These are phyloP conservation scores for Solanum chilense DNA, from an alignment of 257 asterid genomes.

Conservation along the genomic window DNA sequence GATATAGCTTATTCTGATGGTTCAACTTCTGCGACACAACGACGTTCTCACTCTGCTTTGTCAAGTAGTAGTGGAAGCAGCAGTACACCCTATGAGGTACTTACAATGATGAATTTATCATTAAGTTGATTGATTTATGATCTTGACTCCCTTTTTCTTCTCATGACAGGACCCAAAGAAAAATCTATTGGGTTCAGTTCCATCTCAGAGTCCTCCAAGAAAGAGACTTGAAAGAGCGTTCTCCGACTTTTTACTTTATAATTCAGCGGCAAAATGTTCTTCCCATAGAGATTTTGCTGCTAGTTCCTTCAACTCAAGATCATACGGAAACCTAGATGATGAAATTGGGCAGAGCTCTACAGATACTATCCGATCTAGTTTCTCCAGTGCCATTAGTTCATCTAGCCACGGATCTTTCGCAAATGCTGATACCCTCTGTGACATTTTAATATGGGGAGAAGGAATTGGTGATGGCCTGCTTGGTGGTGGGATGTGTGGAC, in stretches of 20 bases:
- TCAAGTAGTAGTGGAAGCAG: conserved; percentile 34
- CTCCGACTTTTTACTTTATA: conserved; percentile 36
- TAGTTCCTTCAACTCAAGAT: conserved; percentile 23
- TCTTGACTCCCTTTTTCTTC: conserved; percentile 4
- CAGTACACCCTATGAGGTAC: conserved; percentile 39
- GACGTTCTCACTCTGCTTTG: conserved; percentile 22
- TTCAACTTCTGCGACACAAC: conserved; percentile 33
- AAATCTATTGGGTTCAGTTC: conserved; percentile 10
- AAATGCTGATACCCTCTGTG: conserved; percentile 31
- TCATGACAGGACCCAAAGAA: conserved; percentile 29
- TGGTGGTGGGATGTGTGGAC: conserved; percentile 27
- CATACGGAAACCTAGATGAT: conserved; percentile 16
- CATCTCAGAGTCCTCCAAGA: conserved; percentile 32
- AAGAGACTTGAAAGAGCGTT: conserved; percentile 47
- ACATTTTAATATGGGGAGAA: conserved; percentile 62
- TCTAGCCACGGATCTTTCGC: conserved; percentile 43
- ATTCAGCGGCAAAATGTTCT: conserved; percentile 18
- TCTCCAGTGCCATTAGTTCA: conserved; percentile 45
- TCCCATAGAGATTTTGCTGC: conserved; percentile 24
- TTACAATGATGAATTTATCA: conserved; percentile 9
- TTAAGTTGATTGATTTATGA: background rate
- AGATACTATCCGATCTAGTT: conserved; percentile 34
- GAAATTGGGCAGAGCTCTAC: conserved; percentile 27
- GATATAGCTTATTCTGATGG: conserved; percentile 29
- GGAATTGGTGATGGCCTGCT: conserved; percentile 46